Evolutionary conservation across 495 filamentous ascomycete species (phyloP).

Genomic region (Coniosporium apollinis): DNA sequence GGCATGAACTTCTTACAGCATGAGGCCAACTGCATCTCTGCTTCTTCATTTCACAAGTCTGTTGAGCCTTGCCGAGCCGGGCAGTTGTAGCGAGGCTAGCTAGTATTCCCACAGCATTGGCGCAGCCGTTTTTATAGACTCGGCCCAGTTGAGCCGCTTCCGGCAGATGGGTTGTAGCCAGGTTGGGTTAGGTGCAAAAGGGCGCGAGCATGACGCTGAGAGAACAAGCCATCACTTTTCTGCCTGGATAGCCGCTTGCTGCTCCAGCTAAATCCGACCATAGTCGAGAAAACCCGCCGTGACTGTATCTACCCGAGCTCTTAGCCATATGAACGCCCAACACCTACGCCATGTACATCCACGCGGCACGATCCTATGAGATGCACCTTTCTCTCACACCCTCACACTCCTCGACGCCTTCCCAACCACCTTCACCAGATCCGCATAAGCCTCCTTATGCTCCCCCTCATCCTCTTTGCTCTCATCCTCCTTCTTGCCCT

Average conservation of each 20-base stretch:
- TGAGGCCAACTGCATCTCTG: too few species aligned
- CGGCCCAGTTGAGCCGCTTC: too few species aligned
- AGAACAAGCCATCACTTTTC: too few species aligned
- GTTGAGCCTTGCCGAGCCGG: too few species aligned
- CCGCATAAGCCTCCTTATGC: slow-evolving; percentile 11
- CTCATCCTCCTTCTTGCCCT: slow-evolving; percentile 1
- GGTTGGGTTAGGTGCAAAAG: too few species aligned
- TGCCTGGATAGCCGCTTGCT: slow-evolving; percentile 21
- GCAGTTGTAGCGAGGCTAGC: too few species aligned
- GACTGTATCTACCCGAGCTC: slow-evolving; percentile 35
- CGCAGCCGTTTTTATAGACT: too few species aligned
- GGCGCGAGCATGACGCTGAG: too few species aligned
- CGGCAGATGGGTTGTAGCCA: too few species aligned
- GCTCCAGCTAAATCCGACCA: slow-evolving; percentile 42
- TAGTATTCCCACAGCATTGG: too few species aligned
- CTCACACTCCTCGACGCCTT: slow-evolving; percentile 11
- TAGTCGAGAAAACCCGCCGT: slow-evolving; percentile 38
- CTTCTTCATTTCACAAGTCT: too few species aligned
- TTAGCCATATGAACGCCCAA: slow-evolving; percentile 28
- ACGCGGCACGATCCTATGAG: background rate
- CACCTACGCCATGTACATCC: background rate
- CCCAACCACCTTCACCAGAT: slow-evolving; percentile 8
- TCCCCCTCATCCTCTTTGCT: slow-evolving; percentile 1
- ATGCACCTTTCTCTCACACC: slow-evolving; percentile 5
- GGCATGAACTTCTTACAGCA: too few species aligned